Conservation (phyloP, 768 basidiomycete genomes). For the Termitomyces sp. region DNA sequence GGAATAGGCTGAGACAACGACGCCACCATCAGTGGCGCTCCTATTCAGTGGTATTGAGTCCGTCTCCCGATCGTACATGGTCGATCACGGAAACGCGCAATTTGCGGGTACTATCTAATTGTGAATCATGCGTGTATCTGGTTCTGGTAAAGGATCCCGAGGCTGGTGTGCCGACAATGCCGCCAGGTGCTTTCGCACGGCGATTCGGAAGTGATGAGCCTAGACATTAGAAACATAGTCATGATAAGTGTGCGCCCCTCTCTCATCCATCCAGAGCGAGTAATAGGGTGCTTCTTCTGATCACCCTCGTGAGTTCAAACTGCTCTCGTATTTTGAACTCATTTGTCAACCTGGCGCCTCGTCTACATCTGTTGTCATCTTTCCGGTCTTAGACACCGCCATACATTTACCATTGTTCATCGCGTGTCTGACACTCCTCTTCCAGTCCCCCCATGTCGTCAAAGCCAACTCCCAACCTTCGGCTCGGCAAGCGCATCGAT, state of each 20-base stretch:
- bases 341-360: not conserved
- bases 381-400: conserved; percentile 1
- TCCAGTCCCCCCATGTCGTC: conserved; percentile 11
- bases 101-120: not conserved
- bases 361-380: not conserved
- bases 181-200: not conserved
- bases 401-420: not conserved
- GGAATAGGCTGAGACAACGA: conserved; percentile 9
- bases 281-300: not conserved
- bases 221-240: not conserved
- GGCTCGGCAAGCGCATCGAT: conserved; percentile 81
- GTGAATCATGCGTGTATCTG: not conserved
- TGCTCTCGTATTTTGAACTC: not conserved
- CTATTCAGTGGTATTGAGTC: conserved; percentile 4
- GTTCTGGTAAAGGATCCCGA: not conserved
- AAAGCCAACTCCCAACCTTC: conserved; percentile 33
- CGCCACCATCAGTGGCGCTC: conserved; percentile 11
- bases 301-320: not conserved
- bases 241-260: not conserved
- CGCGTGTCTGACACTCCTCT: conserved; percentile 3
- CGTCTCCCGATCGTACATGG: not conserved
- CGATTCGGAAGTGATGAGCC: not conserved
- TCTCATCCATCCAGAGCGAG: not conserved
- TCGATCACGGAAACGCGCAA: not conserved
- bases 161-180: not conserved